Base-by-base conservation (phyloP, 176 grass and related monocot species). In the Areca catechu region DNA sequence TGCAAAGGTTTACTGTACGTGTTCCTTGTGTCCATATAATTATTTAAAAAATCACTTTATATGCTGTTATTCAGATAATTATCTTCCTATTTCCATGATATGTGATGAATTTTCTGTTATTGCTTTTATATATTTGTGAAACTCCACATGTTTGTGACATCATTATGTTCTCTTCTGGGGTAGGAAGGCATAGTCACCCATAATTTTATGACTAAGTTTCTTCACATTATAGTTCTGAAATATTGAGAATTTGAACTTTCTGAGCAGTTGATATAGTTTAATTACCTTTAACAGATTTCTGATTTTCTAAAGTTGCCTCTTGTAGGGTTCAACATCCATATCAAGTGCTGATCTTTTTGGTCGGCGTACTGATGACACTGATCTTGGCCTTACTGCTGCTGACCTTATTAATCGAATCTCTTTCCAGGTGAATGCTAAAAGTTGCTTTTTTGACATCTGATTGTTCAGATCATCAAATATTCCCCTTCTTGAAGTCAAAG, bases 271-370 rank as follows among this genome's bases (percentile, higher is more conserved):
- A 29, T 29, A 29, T 6, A 43, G 7, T 43, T 43, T 43, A 12
- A 12, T 43, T 43, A 43, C 34, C 10, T 55, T 66, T 23, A n/a
- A 29, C 27, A 29, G 27, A 6, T 15, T 25, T 28, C 57, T 28
- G 17, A 10, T 19, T 66, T 53, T 28, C 34, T 43, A 14, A 25
- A 16, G 5, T 47, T 60, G 19, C 4, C 10, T 12, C 50, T 59
- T 60, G 16, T 74, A 97, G 92, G 75, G 78, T 16, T 91, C 92
- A 34, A 81, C 83, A 58, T 58, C 92, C 63, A 97, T 97, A 76
- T 97, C 92, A 59, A 97, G 92, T 67, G 83, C 92, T 63, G 92
- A 97, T 76, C 62, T 97, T 47, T 97, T 97, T 80, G 87, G 92
- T 52, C 68, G 52, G 47, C 71, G 56, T 16, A 22, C 20, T 4